Base-by-base conservation (phyloP, 2,329 filamentous ascomycete genomes). In the Cercospora sesami region DNA sequence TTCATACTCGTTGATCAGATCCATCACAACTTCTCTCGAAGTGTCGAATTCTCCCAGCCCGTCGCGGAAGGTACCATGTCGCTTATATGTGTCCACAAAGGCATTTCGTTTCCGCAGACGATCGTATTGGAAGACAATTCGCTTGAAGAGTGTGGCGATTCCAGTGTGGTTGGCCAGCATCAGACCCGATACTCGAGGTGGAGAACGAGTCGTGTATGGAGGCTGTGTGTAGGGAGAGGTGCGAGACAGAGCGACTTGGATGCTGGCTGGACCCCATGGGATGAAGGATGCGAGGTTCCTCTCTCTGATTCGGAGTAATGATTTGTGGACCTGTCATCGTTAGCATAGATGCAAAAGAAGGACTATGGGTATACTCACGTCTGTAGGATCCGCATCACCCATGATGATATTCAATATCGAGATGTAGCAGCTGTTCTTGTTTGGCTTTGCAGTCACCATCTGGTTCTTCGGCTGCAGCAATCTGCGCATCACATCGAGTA, bases 111-210 rank as follows among this genome's bases (percentile, higher is more conserved):
- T 98, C 67, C 95, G 88, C 84, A 99, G 91, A 28, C 91, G 90
- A 75, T 97, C 94, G 81, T 98, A 99, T 78, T 96, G 94, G 71
- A 88, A 87, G 14, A 97, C 87, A 70, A 98, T 97, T 55, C 94
- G 89, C 80, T 96, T 97, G 84, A 99, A 99, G 9, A 99, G 86
- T 82, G 95, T 97, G 58, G 94, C 92, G 74, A 99, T 96, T 72
- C 94, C 96, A 0, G 95, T 99, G 79, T 99, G 95, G 78, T 99
- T 99, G 12, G 95, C 95, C 68, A 99, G 84, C 95, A 99, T 99
- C 67, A 99, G 86, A 2, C 95, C 95, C 72, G 93, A 97, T 64
- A 99, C 95, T 60, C 95, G 90, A 0, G 78, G 78, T 78, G 97
- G 93, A 73, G 92, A 93, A 83, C 95, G 96, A 57, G 93, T 90